Conservation (phyloP, 192 early-diverging fungal species). For the Coemansia sp. region DNA sequence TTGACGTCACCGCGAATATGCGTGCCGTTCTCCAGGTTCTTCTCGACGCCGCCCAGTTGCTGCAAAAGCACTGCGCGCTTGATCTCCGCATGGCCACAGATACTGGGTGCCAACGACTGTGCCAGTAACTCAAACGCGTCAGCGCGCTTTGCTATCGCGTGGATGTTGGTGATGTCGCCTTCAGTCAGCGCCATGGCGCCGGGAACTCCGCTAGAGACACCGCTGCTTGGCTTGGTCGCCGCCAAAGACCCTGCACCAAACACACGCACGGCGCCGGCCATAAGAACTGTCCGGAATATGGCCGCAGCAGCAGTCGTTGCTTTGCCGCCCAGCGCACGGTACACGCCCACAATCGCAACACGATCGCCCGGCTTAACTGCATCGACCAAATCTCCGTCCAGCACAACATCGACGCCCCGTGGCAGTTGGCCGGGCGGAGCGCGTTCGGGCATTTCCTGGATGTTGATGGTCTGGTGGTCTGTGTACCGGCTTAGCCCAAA, state of each 20-base stretch:
- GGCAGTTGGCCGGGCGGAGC: slow-evolving; percentile 92
- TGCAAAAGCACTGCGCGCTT: slow-evolving; percentile 93
- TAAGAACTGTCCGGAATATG: slow-evolving; percentile 87
- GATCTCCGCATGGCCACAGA: slow-evolving; percentile 89
- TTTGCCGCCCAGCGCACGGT: slow-evolving; percentile 80
- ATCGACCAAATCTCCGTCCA: slow-evolving; percentile 97
- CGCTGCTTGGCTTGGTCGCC: slow-evolving; percentile 34
- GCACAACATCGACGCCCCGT: slow-evolving; percentile 87
- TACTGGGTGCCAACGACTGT: slow-evolving; percentile 85
- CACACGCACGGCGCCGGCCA: slow-evolving; percentile 81
- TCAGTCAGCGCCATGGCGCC: slow-evolving; percentile 75
- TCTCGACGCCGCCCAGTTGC: slow-evolving; percentile 88
- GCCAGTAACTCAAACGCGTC: slow-evolving; percentile 81
- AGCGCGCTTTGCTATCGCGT: slow-evolving; percentile 64
- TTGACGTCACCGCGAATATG: slow-evolving; percentile 98
- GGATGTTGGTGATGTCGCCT: slow-evolving; percentile 84
- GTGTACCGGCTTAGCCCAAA: slow-evolving; percentile 87
- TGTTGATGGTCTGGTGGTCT: slow-evolving; percentile 88
- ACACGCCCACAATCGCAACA: slow-evolving; percentile 90
- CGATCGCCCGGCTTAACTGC: slow-evolving; percentile 95
- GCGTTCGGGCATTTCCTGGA: slow-evolving; percentile 99
- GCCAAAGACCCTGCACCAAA: slow-evolving; percentile 71
- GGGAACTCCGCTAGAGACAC: slow-evolving; percentile 27
- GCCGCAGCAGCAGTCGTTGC: slow-evolving; percentile 74
- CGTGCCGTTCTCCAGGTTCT: slow-evolving; percentile 91